Evolutionary conservation across 768 basidiomycete genomes (phyloP).

Genomic region (Cyathus striatus): DNA sequence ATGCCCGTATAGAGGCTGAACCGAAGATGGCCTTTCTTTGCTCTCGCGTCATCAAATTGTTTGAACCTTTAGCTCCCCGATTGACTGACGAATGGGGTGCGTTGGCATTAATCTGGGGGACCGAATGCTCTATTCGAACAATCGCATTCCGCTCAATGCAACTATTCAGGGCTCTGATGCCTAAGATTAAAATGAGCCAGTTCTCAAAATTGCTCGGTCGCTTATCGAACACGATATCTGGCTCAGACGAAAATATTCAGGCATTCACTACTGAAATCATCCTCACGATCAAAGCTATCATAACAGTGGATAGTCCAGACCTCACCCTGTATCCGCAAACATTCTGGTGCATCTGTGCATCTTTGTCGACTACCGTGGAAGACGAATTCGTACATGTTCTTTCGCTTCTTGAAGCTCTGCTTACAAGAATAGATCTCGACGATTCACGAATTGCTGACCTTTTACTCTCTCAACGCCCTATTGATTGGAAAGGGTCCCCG

Average conservation of each 20-base stretch:
- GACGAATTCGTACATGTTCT: constrained; percentile 70
- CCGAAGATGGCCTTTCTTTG: constrained; percentile 69
- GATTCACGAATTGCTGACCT: constrained; percentile 63
- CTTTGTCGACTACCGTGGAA: constrained; percentile 79
- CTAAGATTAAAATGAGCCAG: constrained; percentile 63
- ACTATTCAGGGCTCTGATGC: constrained; percentile 78
- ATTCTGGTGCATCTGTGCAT: constrained; percentile 84
- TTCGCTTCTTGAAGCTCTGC: constrained; percentile 56
- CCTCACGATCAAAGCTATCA: constrained; percentile 63
- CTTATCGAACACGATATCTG: constrained; percentile 79
- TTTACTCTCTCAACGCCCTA: constrained; percentile 63
- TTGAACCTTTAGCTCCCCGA: constrained; percentile 67
- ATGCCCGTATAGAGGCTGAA: constrained; percentile 46
- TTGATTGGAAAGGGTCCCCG: constrained; percentile 61
- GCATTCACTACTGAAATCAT: constrained; percentile 82
- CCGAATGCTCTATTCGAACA: constrained; percentile 79
- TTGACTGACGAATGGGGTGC: constrained; percentile 76
- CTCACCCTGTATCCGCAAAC: constrained; percentile 68
- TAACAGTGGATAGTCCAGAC: constrained; percentile 51
- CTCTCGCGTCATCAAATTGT: constrained; percentile 56
- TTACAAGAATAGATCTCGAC: constrained; percentile 67
- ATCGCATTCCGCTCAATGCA: constrained; percentile 88
- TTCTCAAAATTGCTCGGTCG: constrained; percentile 78
- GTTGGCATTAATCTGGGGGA: constrained; percentile 78
- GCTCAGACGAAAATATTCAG: constrained; percentile 71